Conservation (phyloP, 1,284 basidiomycete species). For the Mycena sp. region DNA sequence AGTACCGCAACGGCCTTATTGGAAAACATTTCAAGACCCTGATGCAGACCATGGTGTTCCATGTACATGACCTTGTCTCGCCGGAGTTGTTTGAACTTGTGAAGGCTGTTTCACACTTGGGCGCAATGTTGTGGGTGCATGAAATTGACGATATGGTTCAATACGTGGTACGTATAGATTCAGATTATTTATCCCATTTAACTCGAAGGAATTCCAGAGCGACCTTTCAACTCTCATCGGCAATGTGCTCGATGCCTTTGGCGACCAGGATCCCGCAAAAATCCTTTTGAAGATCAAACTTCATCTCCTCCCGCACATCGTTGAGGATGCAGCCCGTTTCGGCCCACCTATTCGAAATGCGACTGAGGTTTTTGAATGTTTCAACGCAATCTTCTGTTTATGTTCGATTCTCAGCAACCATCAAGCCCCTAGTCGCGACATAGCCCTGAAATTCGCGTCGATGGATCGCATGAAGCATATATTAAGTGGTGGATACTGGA, state of each 20-base stretch:
- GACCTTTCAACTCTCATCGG: slow-evolving; percentile 29
- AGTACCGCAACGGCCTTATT: slow-evolving; percentile 35
- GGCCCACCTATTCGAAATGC: slow-evolving; percentile 44
- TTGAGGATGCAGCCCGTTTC: slow-evolving; percentile 42
- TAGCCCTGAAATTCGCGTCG: slow-evolving; percentile 39
- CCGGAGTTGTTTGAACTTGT: slow-evolving; percentile 1
- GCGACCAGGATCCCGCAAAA: slow-evolving; percentile 37
- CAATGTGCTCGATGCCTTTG: slow-evolving; percentile 45
- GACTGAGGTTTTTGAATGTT: slow-evolving; percentile 50
- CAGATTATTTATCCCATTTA: too few relatives aligned
- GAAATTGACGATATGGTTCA: slow-evolving; percentile 45
- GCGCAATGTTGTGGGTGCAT: slow-evolving; percentile 22
- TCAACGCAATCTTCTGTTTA: slow-evolving; percentile 48
- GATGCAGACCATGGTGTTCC: slow-evolving; percentile 32
- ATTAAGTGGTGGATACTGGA: slow-evolving; percentile 12
- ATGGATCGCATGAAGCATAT: slow-evolving; percentile 16
- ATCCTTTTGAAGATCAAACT: slow-evolving; percentile 47
- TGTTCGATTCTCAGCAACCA: slow-evolving; percentile 48
- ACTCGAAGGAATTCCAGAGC: background rate
- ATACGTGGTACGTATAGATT: slow-evolving; percentile 37
- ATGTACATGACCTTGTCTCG: slow-evolving; percentile 27
- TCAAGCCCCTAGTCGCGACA: slow-evolving; percentile 49
- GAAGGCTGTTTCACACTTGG: background rate
- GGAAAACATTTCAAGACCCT: slow-evolving; percentile 40
- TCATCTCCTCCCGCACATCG: slow-evolving; percentile 46